Evolutionary conservation across 2,329 filamentous ascomycete species (phyloP).

Genomic region (Berkeleyomyces basicola): DNA sequence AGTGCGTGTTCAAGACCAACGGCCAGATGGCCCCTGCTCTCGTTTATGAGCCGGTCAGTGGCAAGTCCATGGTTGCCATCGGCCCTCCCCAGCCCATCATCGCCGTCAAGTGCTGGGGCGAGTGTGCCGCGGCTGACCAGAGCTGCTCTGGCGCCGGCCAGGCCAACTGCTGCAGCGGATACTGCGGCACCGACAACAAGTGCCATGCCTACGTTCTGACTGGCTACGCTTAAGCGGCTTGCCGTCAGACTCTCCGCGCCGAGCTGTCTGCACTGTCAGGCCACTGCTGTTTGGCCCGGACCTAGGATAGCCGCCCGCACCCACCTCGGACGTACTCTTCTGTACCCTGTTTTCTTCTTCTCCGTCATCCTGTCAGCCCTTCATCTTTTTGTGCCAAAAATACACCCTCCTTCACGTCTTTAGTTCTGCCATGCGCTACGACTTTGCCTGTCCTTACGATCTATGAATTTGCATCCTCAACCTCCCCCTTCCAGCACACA

Average conservation of each 20-base stretch:
- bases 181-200: conserved; percentile 24
- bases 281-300: neutral
- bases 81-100: conserved; percentile 29
- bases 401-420: neutral
- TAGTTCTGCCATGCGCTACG: neutral
- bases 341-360: neutral
- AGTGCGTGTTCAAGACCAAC: conserved; percentile 29
- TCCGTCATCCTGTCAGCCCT: neutral
- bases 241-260: neutral
- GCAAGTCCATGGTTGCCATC: conserved; percentile 26
- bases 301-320: neutral
- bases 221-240: neutral
- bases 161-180: conserved; percentile 28
- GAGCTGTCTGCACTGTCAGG: neutral
- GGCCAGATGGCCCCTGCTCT: conserved; percentile 17
- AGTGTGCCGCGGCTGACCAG: conserved; percentile 26
- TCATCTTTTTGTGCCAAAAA: neutral
- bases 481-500: neutral
- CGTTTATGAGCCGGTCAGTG: conserved; percentile 18
- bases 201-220: conserved; percentile 22
- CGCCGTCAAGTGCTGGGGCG: conserved; percentile 26
- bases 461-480: neutral
- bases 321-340: neutral
- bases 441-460: neutral
- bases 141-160: conserved; percentile 24